These are phyloP conservation scores for Suillus decipiens DNA, from an alignment of 768 basidiomycete genomes.

Conservation along the genomic window DNA sequence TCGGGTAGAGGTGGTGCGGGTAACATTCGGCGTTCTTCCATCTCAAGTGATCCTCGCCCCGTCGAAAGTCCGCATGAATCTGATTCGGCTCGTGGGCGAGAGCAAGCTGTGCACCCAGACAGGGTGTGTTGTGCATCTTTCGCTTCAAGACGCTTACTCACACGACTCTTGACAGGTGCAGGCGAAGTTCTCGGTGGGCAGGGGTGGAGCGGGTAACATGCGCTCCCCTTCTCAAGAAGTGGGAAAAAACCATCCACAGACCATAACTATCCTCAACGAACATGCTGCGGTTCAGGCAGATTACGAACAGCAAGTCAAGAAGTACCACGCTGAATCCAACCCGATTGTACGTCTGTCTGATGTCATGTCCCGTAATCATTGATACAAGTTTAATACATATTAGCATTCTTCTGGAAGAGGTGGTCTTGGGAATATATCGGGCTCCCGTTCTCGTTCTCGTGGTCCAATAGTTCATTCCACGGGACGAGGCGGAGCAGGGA, in stretches of 20 bases:
- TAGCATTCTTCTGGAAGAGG: slow-evolving; percentile 67
- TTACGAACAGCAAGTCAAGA: slow-evolving; percentile 25
- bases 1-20: slow-evolving; percentile 71
- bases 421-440: slow-evolving; percentile 61
- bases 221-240: slow-evolving; percentile 71
- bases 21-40: slow-evolving; percentile 58
- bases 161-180: slow-evolving; percentile 24
- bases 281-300: slow-evolving; percentile 24
- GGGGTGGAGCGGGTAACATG: slow-evolving; percentile 86
- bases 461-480: slow-evolving; percentile 47
- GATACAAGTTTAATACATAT: slow-evolving; percentile 9
- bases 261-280: slow-evolving; percentile 30
- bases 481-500: slow-evolving; percentile 68
- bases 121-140: slow-evolving; percentile 33
- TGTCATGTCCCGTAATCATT: neutral
- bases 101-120: slow-evolving; percentile 42
- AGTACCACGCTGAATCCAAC: slow-evolving; percentile 31
- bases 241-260: slow-evolving; percentile 21
- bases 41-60: slow-evolving; percentile 46
- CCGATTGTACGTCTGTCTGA: slow-evolving; percentile 36
- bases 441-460: slow-evolving; percentile 51
- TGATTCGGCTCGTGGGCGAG: slow-evolving; percentile 59
- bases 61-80: slow-evolving; percentile 55
- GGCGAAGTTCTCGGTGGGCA: slow-evolving; percentile 56
- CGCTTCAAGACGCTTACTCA: neutral